Percentiles rank a stretch among this genome's conserved stretches.
Conservation (phyloP, 352 stramenopile genomes). For the Phytophthora megakarya region DNA sequence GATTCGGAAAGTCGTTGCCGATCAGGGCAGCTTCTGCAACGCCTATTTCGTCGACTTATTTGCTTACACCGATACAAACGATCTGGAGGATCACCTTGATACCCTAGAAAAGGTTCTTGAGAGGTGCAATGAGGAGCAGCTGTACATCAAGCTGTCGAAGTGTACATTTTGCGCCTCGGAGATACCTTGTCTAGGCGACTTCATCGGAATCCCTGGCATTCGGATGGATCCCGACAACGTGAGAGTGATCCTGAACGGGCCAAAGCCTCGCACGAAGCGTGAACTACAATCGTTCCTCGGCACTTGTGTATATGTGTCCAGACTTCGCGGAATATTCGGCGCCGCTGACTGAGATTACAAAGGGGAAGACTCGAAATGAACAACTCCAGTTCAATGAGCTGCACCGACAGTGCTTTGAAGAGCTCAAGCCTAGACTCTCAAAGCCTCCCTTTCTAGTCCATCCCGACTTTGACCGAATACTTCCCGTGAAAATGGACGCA, state of each 20-base stretch:
- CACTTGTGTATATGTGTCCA: background rate
- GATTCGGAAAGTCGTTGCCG: no score
- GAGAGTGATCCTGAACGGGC: background rate
- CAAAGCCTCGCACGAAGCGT: background rate
- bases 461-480: background rate
- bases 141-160: slow-evolving; percentile 12
- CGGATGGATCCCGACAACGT: slow-evolving; percentile 15
- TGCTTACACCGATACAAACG: background rate
- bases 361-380: background rate
- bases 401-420: background rate
- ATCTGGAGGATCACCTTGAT: background rate
- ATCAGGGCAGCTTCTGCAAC: no score
- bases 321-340: background rate
- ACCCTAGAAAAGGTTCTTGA: background rate
- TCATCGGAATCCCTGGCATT: slow-evolving; percentile 5
- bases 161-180: slow-evolving; percentile 13
- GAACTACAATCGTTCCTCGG: background rate
- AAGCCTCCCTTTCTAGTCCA: background rate
- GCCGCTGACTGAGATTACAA: background rate
- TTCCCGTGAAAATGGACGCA: background rate
- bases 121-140: slow-evolving; percentile 1
- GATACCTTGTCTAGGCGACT: slow-evolving; percentile 31
- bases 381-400: background rate
- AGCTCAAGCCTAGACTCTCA: background rate
- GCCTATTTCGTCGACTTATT: slow-evolving; percentile 1